Evolutionary conservation across 1,139 yeast genomes (phyloP), one percentile per base, ranked within the genome.

Genomic region (Candida pseudoviswanathii): DNA sequence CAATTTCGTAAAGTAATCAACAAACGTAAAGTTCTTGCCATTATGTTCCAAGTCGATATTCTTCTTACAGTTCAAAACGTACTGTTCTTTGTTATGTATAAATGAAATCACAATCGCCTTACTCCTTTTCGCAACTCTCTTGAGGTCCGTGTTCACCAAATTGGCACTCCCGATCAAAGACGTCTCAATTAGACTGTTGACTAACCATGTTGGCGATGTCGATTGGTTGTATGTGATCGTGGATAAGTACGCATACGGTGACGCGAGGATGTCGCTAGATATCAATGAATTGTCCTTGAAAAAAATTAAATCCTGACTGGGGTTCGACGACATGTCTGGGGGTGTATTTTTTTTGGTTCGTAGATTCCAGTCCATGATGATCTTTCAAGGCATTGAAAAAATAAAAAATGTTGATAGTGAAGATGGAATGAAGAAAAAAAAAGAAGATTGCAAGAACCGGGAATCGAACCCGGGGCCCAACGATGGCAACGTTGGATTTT

Each of bases 161-260:
- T 60, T 61, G 26, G 40, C 74, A 2, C 77, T 75, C 2, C 81
- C 81, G 9, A 59, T 55, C 16, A 80, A 53, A 10, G 76, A 62
- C 52, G 70, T 76, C 57, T 80, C 84, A 7, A 80, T 63, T 32
- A 81, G 58, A 2, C 80, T 70, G 38, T 71, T 77, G 5, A 81
- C 61, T 32, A 88, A 68, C 96, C 96, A 89, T 4, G 80, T 63
- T 1, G 95, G 85, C 21, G 82, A 75, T 0, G 90, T 85, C 0
- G 89, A 86, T 52, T 78, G 81, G 1, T 76, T 71, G 53, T 85
- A 79, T 0, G 89, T 75, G 1, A 87, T 67, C 1, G 82, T 59
- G 1, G 81, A 71, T 37, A 83, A 59, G 43, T 58, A 57, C 2
- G 70, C 63, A 2, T 50, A 11, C 1, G 44, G 30, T 0, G 65